These are phyloP conservation scores for Talaromyces nanjingensis DNA, from an alignment of 495 filamentous ascomycete genomes.

Conservation along the genomic window DNA sequence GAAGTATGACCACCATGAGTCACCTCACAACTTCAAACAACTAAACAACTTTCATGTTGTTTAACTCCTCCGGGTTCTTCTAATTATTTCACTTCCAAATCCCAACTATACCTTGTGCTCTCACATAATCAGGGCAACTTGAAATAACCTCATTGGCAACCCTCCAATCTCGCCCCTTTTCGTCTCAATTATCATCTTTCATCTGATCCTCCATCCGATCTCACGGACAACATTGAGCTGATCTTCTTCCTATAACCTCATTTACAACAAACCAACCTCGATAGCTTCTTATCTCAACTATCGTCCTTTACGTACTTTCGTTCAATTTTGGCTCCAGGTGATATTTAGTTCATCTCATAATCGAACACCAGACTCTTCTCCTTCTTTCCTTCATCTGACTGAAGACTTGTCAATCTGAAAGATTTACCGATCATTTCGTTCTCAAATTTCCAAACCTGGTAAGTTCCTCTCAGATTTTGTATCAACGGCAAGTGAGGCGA, in stretches of 20 bases:
- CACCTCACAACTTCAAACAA: neutral
- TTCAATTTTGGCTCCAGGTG: too few relatives aligned
- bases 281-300: neutral
- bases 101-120: neutral
- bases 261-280: neutral
- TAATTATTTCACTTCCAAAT: neutral
- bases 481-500: neutral
- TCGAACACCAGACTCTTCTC: neutral
- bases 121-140: neutral
- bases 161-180: too few relatives aligned
- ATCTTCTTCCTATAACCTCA: too few relatives aligned
- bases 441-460: neutral
- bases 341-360: neutral
- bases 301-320: neutral
- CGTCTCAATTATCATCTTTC: too few relatives aligned
- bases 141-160: neutral
- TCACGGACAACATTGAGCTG: too few relatives aligned
- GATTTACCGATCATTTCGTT: neutral
- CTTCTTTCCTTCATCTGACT: neutral
- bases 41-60: too few relatives aligned
- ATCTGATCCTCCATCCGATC: too few relatives aligned
- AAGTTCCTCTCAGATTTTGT: neutral
- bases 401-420: neutral
- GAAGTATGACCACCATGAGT: neutral
- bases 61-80: too few relatives aligned